Percentiles rank a stretch among this genome's conserved stretches.
These are phyloP conservation scores for Cordyceps sp. DNA, from an alignment of 2,329 filamentous ascomycete genomes.

Conservation along the genomic window DNA sequence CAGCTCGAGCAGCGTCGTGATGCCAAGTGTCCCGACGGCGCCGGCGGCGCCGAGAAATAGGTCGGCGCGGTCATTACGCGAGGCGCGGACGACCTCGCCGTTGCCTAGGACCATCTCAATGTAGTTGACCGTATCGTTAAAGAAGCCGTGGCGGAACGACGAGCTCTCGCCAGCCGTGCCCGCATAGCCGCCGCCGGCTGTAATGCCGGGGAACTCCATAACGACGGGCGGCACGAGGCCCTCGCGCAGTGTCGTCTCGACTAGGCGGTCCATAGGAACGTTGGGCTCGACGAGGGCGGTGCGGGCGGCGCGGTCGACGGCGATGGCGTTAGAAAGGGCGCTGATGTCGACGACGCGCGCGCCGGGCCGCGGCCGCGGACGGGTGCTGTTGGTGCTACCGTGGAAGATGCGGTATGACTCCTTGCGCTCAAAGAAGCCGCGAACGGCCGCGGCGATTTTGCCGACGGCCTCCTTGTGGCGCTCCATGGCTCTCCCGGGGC, in stretches of 20 bases:
- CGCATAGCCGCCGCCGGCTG: conserved; percentile 53
- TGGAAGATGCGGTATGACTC: conserved; percentile 59
- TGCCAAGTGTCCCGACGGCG: conserved; percentile 50
- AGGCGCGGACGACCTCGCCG: conserved; percentile 43
- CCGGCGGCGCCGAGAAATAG: conserved; percentile 51
- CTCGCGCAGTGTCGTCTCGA: conserved; percentile 46
- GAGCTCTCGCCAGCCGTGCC: conserved; percentile 57
- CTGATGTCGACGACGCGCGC: conserved; percentile 43
- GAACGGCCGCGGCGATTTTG: conserved; percentile 29
- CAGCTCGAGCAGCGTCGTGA: conserved; percentile 51
- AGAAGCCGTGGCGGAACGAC: conserved; percentile 55
- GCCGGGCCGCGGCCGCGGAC: conserved; percentile 21
- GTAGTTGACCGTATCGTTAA: conserved; percentile 44
- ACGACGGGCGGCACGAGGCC: conserved; percentile 55
- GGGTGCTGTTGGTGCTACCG: conserved; percentile 63
- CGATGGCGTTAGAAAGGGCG: conserved; percentile 43
- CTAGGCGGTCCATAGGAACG: conserved; percentile 56
- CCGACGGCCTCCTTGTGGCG: conserved; percentile 30
- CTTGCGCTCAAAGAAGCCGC: conserved; percentile 27
- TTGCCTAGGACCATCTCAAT: conserved; percentile 56
- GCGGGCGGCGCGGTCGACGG: conserved; percentile 35
- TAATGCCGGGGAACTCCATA: conserved; percentile 65
- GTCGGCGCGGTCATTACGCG: conserved; percentile 25
- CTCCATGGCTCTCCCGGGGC: no score
- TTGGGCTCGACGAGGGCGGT: conserved; percentile 60